Base-by-base conservation (phyloP, 75 land plant genomes). In the Ceratopteris richardii region DNA sequence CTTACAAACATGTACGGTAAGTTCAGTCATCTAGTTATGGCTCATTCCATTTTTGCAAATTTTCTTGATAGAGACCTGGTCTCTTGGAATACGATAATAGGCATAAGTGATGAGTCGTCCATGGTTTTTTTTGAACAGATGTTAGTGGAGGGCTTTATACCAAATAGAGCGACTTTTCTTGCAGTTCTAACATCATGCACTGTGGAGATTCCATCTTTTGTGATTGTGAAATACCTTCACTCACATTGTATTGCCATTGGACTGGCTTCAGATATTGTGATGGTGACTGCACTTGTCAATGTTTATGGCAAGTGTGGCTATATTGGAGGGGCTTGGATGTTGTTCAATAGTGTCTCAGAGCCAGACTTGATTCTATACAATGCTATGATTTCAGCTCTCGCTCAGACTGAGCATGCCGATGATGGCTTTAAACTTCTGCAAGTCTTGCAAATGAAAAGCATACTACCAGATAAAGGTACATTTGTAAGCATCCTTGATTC, bases 91-190 rank as follows among this genome's bases (percentile, higher is more conserved):
- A 51, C 63, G 2, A 61, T 61, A 47, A 44, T 61, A n/a, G 54
- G 68, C 37, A 48, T 68, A 65, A 12, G 71, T 58, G 12, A 57
- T 54, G 12, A 47, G 71, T 24, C 27, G 30, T 67, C 71, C 12
- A 29, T 68, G 21, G 30, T 31, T 36, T 62, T 63, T 37, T 63
- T 72, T 64, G 27, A 36, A 20, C 78, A 76, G 69, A 71, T 76
- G 76, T 69, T 73, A 60, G 27, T 46, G 67, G 70, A 69, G 36
- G 57, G 51, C 31, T 22, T 76, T 24, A 48, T 65, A 31, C 78
- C 78, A 28, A 77, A 76, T 59, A 62, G 62, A 7, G 44, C 73
- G 26, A 72, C 78, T 42, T 71, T 74, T 56, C 57, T 75, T 13
- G 77, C 63, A 23, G 58, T 68, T 19, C 70, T 68, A 0, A 63